phyloP scores from a whole-genome alignment of 2,329 filamentous ascomycete genomes.

The Penicillium italicum region DNA sequence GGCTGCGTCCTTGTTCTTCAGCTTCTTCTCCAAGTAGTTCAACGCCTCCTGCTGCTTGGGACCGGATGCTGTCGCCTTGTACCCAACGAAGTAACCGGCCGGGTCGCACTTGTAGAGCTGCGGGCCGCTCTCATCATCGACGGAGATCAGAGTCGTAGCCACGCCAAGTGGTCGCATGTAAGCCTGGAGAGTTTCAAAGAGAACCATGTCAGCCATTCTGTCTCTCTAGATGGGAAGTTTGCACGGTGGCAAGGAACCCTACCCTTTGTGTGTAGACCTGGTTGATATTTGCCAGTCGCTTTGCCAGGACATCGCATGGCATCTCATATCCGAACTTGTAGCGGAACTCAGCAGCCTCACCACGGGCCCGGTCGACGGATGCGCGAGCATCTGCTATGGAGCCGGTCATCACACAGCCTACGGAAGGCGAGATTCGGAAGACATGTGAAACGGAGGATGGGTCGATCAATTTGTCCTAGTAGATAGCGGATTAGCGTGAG shows the following conservation, averaged over 20 bases:
- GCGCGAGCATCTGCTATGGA: constrained; percentile 96
- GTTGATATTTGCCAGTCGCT: constrained; percentile 97
- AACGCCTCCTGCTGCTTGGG: constrained; percentile 98
- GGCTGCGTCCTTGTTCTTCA: constrained; percentile 96
- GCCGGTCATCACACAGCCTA: constrained; percentile 97
- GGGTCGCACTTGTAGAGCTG: constrained; percentile 99
- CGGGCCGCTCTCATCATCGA: constrained; percentile 87
- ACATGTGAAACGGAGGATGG: constrained; percentile 95
- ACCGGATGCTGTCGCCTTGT: constrained; percentile 95
- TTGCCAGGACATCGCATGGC: constrained; percentile 94
- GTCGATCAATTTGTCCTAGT: constrained; percentile 96
- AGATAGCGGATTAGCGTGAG: constrained; percentile 14
- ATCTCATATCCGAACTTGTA: constrained; percentile 99
- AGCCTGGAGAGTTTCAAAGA: constrained; percentile 52
- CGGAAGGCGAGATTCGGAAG: constrained; percentile 92
- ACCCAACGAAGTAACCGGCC: constrained; percentile 95
- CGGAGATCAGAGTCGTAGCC: constrained; percentile 87
- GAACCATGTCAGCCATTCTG: constrained; percentile 3
- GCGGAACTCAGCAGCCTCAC: constrained; percentile 93
- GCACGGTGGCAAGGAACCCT: constrained; percentile 32
- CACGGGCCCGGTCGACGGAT: constrained; percentile 85
- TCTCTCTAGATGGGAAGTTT: background rate
- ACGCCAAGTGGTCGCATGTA: constrained; percentile 98
- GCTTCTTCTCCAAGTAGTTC: constrained; percentile 98
- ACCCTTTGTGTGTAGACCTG: constrained; percentile 98